A percentile compares a stretch with the other conserved stretches of the same genome.
Conservation (phyloP, 1,284 basidiomycete species). For the Cutaneotrichosporon sp. region DNA sequence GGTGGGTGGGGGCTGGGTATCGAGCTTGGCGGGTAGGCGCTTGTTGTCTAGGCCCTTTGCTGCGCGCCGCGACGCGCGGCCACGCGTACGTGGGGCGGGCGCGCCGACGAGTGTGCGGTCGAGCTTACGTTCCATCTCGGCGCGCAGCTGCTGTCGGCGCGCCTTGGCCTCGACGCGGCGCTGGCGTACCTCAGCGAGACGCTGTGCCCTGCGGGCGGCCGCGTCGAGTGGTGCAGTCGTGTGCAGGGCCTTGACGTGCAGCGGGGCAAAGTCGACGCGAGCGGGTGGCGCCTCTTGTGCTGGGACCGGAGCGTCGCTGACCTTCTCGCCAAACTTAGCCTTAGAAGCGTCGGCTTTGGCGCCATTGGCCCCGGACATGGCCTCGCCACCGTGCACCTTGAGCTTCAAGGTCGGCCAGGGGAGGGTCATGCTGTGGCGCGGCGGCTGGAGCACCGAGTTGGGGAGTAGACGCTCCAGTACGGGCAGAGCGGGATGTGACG, state of each 20-base stretch:
- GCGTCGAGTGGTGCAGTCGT: conserved; percentile 75
- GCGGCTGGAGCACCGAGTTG: conserved; percentile 34
- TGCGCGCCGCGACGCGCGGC: conserved; percentile 1
- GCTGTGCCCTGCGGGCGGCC: conserved; percentile 61
- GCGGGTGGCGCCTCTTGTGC: conserved; percentile 12
- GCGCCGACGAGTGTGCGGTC: conserved; percentile 1
- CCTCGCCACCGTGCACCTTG: conserved; percentile 15
- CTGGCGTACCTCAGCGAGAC: conserved; percentile 55
- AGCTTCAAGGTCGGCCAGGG: conserved; percentile 46
- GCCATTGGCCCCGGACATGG: too few species aligned
- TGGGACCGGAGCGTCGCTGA: not conserved
- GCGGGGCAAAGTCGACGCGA: conserved; percentile 53
- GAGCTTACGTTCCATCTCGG: conserved; percentile 9
- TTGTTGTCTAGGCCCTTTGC: not conserved
- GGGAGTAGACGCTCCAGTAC: conserved; percentile 28
- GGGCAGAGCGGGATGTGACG: conserved; percentile 28
- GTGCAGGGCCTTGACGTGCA: conserved; percentile 77
- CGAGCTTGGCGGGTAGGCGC: too few species aligned
- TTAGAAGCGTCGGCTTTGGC: too few species aligned
- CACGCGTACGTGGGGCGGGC: not conserved
- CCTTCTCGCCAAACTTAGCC: not conserved
- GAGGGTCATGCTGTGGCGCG: conserved; percentile 37
- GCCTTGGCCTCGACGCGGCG: conserved; percentile 52
- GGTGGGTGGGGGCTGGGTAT: not conserved
- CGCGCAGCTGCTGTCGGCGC: conserved; percentile 39